phyloP scores from a whole-genome alignment of 495 filamentous ascomycete genomes.

The Penicillium goetzii region DNA sequence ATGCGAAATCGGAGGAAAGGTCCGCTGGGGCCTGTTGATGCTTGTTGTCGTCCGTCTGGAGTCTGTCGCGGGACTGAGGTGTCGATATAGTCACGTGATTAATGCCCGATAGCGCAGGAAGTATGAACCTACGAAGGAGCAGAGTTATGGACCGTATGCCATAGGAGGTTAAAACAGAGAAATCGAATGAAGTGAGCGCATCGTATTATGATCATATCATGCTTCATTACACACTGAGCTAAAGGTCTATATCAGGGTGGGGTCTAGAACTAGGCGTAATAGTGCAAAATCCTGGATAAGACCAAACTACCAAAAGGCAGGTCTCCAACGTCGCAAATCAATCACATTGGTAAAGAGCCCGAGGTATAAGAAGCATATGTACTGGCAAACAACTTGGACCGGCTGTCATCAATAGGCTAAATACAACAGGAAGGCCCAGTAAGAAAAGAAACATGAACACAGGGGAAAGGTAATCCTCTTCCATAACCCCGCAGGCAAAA shows the following conservation, averaged over 20 bases:
- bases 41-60: slow-evolving; percentile 12
- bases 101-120: slow-evolving; percentile 2
- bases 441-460: not conserved
- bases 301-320: not conserved
- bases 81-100: slow-evolving; percentile 20
- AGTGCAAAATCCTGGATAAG: not conserved
- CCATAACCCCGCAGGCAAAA: slow-evolving; percentile 5
- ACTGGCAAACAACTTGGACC: slow-evolving; percentile 11
- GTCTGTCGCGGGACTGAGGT: slow-evolving; percentile 15
- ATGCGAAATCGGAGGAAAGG: slow-evolving; percentile 5
- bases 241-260: too few relatives aligned
- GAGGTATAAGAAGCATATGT: slow-evolving; percentile 21
- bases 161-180: not conserved
- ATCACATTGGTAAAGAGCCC: slow-evolving; percentile 6
- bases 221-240: too few relatives aligned
- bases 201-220: too few relatives aligned
- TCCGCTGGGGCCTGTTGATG: not conserved
- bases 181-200: too few relatives aligned
- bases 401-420: slow-evolving; percentile 17
- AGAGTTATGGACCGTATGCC: not conserved
- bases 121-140: not conserved
- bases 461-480: not conserved
- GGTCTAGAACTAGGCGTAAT: not conserved
- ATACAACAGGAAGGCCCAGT: slow-evolving; percentile 21
- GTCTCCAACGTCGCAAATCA: not conserved